Evolutionary conservation across 2,329 filamentous ascomycete species (phyloP), one percentile per base, ranked within the genome.

Genomic region (Erysiphe neolycopersici): DNA sequence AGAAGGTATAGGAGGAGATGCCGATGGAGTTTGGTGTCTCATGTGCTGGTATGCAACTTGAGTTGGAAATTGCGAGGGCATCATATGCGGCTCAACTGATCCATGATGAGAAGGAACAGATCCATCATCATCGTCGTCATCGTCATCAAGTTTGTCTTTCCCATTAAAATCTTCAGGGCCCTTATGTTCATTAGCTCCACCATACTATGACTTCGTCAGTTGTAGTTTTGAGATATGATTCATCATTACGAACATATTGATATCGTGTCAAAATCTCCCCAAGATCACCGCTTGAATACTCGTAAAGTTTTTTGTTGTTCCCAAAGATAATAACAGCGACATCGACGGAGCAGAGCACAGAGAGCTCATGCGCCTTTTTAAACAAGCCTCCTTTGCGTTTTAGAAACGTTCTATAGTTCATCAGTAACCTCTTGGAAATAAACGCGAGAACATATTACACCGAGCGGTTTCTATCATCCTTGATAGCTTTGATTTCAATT

Each of bases 401-500:
- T 53, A 98, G 67, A 61, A 98, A 98, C 38, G 89, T 98, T 51
- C 85, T 94, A 56, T 45, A 45, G 26, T 31, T 19, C 8, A 43
- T 52, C 43, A 53, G 50, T 37, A 48, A 31, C 11, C 37, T 41
- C 14, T 38, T 38, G 42, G 32, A 39, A 38, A 38, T 38, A 30
- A 29, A 33, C 26, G 17, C 14, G 43, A 17, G 19, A 17, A 19
- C 30, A 44, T 36, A 49, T 62, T 83, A 94, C 85, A 94, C 85
- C 56, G 85, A 93, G 60, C 85, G 83, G 60, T 94, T 94, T 56
- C 85, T 76, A 63, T 94, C 85, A 74, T 94, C 85, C 64, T 93
- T 94, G 69, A 95, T 95, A 54, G 87, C 83, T 65, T 94, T 94
- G 69, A 98, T 95, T 67, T 95, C 89, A 60, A 98, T 98, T 74